Conservation (phyloP, 73 alveolate genomes). For the Blepharisma japonicum region DNA sequence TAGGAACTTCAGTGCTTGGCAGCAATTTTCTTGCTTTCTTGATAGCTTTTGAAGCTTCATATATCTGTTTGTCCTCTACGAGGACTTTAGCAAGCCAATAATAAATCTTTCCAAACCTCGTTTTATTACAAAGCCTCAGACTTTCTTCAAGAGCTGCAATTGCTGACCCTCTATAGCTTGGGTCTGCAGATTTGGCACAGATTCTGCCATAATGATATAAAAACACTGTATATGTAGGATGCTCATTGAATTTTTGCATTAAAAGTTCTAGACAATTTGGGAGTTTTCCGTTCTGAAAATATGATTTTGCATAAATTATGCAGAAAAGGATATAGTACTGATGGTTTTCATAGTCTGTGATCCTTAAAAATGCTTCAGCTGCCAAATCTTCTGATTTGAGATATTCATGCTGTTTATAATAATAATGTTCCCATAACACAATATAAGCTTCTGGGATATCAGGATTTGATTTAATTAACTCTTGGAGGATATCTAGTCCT, state of each 20-base stretch:
- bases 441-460: background rate
- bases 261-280: conserved; percentile 9
- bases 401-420: background rate
- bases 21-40: background rate
- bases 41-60: background rate
- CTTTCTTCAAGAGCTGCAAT: background rate
- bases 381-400: conserved; percentile 8
- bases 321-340: conserved; percentile 5
- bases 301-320: background rate
- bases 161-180: background rate
- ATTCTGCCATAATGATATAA: background rate
- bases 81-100: background rate
- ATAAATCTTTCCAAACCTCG: background rate
- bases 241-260: background rate
- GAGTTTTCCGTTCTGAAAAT: background rate
- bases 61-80: background rate
- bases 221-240: conserved; percentile 1
- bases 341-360: background rate
- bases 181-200: conserved; percentile 2
- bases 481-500: background rate
- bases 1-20: too few species aligned
- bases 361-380: conserved; percentile 24
- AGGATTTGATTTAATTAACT: background rate
- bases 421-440: background rate
- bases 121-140: background rate